Evolutionary conservation across 768 basidiomycete species (phyloP).

Genomic region (Amanita pallidorosea): DNA sequence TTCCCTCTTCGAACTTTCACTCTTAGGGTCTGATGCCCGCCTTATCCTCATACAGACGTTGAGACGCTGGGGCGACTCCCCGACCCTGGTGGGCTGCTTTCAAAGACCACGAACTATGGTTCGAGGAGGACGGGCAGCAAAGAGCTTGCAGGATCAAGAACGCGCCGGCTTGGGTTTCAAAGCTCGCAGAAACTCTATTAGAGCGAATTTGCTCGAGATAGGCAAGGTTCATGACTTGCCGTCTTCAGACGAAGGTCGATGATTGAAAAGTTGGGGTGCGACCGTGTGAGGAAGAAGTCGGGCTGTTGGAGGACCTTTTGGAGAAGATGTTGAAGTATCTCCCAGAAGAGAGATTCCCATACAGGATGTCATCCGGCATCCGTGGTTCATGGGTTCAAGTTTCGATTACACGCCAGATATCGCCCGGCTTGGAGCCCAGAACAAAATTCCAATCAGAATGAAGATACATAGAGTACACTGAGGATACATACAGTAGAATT

Average conservation of each 20-base stretch:
- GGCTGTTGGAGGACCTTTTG: conserved; percentile 26
- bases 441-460: too few species aligned
- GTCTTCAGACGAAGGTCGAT: not conserved
- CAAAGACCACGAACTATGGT: conserved; percentile 19
- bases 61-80: conserved; percentile 28
- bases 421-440: too few species aligned
- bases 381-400: too few species aligned
- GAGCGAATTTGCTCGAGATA: not conserved
- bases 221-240: not conserved
- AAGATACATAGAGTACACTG: too few species aligned
- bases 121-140: conserved; percentile 24
- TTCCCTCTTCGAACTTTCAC: conserved; percentile 28
- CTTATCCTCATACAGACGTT: conserved; percentile 25
- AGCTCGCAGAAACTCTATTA: conserved; percentile 1
- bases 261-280: not conserved
- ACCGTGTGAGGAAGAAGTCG: conserved; percentile 19
- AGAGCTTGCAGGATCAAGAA: conserved; percentile 15
- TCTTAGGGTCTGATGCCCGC: conserved; percentile 17
- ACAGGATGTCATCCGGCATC: conserved; percentile 16
- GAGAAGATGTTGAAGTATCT: conserved; percentile 27
- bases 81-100: conserved; percentile 29
- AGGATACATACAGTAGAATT: too few species aligned
- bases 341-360: conserved; percentile 32
- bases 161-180: conserved; percentile 12
- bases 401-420: too few species aligned